phyloP scores from a whole-genome alignment of 1,139 yeast genomes.

The Pichia sp. region DNA sequence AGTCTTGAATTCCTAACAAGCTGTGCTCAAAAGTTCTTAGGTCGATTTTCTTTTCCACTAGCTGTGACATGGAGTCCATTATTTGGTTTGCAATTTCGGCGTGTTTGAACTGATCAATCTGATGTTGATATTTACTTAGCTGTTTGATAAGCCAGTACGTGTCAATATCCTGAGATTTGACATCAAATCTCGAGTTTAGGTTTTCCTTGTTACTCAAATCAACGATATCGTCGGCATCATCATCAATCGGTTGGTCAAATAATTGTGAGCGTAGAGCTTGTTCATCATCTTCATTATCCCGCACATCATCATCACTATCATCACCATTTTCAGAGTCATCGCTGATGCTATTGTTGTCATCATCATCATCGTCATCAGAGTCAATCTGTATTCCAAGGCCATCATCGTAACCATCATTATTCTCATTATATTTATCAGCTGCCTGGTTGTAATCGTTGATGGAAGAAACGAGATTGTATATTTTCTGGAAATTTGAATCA shows the following conservation, averaged over 20 bases:
- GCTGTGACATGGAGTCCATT: conserved; percentile 29
- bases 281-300: conserved; percentile 4
- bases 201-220: conserved; percentile 8
- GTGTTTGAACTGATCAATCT: conserved; percentile 32
- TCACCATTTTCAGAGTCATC: conserved; percentile 20
- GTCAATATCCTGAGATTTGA: conserved; percentile 32
- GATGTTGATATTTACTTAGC: conserved; percentile 28
- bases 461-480: conserved; percentile 42
- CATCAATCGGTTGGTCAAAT: conserved; percentile 11
- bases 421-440: conserved; percentile 19
- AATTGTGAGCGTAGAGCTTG: conserved; percentile 3
- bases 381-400: conserved; percentile 40
- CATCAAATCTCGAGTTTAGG: neutral
- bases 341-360: conserved; percentile 20
- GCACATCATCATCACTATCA: conserved; percentile 21
- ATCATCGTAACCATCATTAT: conserved; percentile 25
- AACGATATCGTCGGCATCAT: conserved; percentile 17
- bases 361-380: conserved; percentile 32
- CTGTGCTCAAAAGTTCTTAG: conserved; percentile 44
- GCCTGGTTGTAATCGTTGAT: conserved; percentile 49
- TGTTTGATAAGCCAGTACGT: conserved; percentile 45
- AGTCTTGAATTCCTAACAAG: conserved; percentile 43
- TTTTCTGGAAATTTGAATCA: conserved; percentile 44
- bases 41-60: conserved; percentile 26
- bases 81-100: conserved; percentile 22